Base-by-base conservation (phyloP, 2,329 filamentous ascomycete species). In the Diaporthe capsici region DNA sequence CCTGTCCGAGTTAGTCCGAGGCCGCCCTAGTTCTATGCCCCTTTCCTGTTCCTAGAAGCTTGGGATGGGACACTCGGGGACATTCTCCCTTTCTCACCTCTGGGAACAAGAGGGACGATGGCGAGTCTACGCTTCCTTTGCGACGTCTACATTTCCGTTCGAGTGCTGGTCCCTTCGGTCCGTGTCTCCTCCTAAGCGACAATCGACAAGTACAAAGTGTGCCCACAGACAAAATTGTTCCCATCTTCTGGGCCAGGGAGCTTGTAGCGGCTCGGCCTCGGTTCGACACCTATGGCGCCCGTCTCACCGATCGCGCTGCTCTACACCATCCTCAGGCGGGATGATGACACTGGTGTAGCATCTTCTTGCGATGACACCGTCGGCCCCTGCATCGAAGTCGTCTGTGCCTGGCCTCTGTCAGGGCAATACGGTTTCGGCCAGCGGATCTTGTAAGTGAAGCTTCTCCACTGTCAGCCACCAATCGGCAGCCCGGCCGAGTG, bases 371-470 rank as follows among this genome's bases (percentile, higher is more conserved):
- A 47, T 39, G 60, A 63, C 8, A 31, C 13, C 60, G 31, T 3
- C 39, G 60, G 39, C 9, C 15, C 58, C 8, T 87, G 20, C 82
- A 71, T 71, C 22, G 49, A 88, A 44, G 89, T 91, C 2, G 82
- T 91, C 15, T 91, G 90, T 75, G 88, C 88, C 4, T 91, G 88
- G 86, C 90, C 89, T 1, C 84, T 91, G 2, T 89, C 86, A 22
- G 88, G 89, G 0, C 89, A 91, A 79, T 92, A 91, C 79, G 90
- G 90, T 0, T 83, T 87, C 5, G 90, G 90, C 0, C 88, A 88
- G 0, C 84, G 90, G 77, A 81, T 89, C 51, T 80, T 91, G 86
- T 90, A 80, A 80, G 87, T 83, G 60, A 34, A 42, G 63, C 39
- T 73, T 60, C 25, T 65, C 57, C 51, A 77, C 39, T 31, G 25